Evolutionary conservation across 768 basidiomycete species (phyloP).

Genomic region (Austroboletus eburneus): DNA sequence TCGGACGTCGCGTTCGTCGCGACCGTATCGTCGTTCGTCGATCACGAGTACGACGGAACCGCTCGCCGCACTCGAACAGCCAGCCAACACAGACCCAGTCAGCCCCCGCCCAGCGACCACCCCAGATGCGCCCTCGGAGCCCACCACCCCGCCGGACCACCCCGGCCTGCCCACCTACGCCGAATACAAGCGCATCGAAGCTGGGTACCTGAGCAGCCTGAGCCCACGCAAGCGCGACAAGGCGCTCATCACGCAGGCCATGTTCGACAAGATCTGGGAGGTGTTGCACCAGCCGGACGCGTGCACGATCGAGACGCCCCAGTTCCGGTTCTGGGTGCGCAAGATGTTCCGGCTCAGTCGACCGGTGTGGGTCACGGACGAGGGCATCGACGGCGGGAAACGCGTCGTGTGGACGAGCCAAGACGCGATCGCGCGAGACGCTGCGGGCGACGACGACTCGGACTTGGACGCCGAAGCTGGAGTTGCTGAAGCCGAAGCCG

Average conservation of each 20-base stretch:
- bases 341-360: slow-evolving; percentile 67
- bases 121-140: neutral
- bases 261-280: slow-evolving; percentile 72
- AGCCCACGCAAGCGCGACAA: slow-evolving; percentile 58
- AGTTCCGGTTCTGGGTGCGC: slow-evolving; percentile 81
- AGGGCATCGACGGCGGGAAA: slow-evolving; percentile 13
- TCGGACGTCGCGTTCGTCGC: slow-evolving; percentile 7
- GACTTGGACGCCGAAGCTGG: slow-evolving; percentile 10
- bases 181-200: slow-evolving; percentile 57
- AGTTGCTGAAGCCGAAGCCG: too few species aligned
- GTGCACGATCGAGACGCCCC: slow-evolving; percentile 47
- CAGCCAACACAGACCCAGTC: slow-evolving; percentile 1
- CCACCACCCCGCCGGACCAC: slow-evolving; percentile 12
- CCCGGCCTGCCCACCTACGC: slow-evolving; percentile 59
- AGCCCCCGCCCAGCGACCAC: neutral
- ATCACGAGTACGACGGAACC: too few species aligned
- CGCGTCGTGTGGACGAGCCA: too few species aligned
- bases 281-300: slow-evolving; percentile 53
- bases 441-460: neutral
- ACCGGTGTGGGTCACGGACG: neutral
- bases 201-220: slow-evolving; percentile 54
- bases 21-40: slow-evolving; percentile 26
- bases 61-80: slow-evolving; percentile 8
- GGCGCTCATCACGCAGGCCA: slow-evolving; percentile 64
- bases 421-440: too few species aligned